Evolutionary conservation across 306 rosid genomes (phyloP), one percentile per base, ranked within the genome.

Genomic region (Rosa multiflora): DNA sequence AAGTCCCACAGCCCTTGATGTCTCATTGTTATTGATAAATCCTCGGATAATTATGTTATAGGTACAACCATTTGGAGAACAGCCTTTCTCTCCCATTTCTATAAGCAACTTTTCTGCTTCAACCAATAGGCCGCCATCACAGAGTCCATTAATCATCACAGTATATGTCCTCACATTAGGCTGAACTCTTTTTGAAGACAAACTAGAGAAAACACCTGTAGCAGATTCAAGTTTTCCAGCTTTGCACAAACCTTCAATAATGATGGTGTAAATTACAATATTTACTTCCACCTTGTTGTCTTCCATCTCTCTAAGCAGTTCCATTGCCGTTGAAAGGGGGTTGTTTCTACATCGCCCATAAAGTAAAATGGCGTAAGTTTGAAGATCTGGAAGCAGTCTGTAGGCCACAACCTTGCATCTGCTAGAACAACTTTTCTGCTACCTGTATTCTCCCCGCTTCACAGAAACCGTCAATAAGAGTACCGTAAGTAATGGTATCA

Each of bases 341-440:
- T 56, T 3, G 63, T 0, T 56, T 20, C 29, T 9, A n/a, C 26
- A 20, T n/a, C n/a, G 1, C 32, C 63, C 63, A 9, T 56, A 12
- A n/a, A 56, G 29, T 3, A 56, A 2, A 8, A 56, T 56, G 29
- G 29, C 4, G n/a, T 7, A 56, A 8, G 63, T 56, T 3, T 9
- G 5, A 39, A 69, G 14, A 78, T 52, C 4, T 42, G 76, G 68
- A 68, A 17, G 26, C n/a, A n/a, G n/a, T n/a, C n/a, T n/a, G n/a
- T 21, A 40, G 49, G 10, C 81, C 81, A 52, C 29, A 10, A 40
- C 21, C 76, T 17, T 14, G 32, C 55, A 87, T 5, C 32, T 29
- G 8, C 35, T 67, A 62, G 44, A 82, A 63, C 40, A 87, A 78
- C 39, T 82, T 29, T 47, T 70, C 72, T 1, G 84, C 88, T 53